Evolutionary conservation across 371 early-diverging fungal genomes (phyloP).

Genomic region (Mortierella sp.): DNA sequence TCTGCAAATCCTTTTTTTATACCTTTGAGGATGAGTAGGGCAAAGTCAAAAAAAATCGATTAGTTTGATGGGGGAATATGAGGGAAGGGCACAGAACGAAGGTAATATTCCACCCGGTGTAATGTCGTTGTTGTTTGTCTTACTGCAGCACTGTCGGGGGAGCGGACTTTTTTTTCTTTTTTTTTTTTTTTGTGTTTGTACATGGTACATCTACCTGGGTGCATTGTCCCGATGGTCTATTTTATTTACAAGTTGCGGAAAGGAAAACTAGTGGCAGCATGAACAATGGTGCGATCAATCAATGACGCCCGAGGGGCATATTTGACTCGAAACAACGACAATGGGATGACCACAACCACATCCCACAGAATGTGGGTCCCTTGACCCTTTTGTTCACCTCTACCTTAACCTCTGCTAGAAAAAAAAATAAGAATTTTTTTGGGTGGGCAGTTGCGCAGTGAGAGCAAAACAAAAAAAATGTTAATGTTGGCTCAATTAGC

Average conservation of each 20-base stretch:
- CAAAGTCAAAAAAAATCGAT: background rate
- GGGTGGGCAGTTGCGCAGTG: background rate
- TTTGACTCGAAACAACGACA: too few relatives aligned
- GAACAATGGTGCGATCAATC: background rate
- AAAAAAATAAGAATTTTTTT: background rate
- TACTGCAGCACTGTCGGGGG: background rate
- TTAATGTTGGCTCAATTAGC: too few relatives aligned
- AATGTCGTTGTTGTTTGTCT: constrained; percentile 8
- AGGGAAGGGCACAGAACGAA: background rate
- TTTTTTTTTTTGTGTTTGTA: background rate
- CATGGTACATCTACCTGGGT: background rate
- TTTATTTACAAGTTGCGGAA: too few relatives aligned
- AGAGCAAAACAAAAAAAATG: background rate
- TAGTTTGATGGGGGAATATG: too few relatives aligned
- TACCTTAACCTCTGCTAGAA: background rate
- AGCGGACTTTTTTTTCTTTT: constrained; percentile 5
- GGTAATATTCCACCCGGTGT: background rate
- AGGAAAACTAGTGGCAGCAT: too few relatives aligned
- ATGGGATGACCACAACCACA: background rate
- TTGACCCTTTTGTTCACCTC: background rate
- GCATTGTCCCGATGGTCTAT: too few relatives aligned
- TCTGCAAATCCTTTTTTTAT: background rate
- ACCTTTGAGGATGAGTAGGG: background rate
- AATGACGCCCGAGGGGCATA: too few relatives aligned
- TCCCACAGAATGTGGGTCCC: background rate